Percentiles rank a stretch among this genome's conserved stretches.
These are phyloP conservation scores for Fusarium sp. DNA, from an alignment of 2,329 filamentous ascomycete genomes.

Conservation along the genomic window DNA sequence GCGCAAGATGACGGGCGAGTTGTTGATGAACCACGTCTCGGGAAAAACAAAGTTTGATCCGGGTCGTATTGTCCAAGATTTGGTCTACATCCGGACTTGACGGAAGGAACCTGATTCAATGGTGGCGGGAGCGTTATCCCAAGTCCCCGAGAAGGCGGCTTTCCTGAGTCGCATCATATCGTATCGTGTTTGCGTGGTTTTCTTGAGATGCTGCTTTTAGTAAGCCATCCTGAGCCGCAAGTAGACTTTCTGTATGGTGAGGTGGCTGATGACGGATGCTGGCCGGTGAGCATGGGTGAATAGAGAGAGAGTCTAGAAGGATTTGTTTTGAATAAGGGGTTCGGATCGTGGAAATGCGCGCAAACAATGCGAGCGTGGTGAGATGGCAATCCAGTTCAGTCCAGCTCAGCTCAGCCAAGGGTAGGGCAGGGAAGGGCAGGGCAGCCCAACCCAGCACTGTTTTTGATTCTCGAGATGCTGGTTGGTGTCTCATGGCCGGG, in stretches of 20 bases:
- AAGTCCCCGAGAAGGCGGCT: constrained; percentile 16
- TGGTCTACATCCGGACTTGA: background rate
- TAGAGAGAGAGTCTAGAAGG: constrained; percentile 18
- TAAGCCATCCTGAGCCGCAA: background rate
- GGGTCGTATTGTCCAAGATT: constrained; percentile 1
- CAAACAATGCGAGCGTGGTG: constrained; percentile 14
- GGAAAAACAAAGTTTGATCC: constrained; percentile 23
- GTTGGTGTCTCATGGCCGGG: background rate
- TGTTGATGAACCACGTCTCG: constrained; percentile 19
- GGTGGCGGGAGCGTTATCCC: constrained; percentile 25
- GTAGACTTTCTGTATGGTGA: constrained; percentile 10
- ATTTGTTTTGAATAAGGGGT: constrained; percentile 15
- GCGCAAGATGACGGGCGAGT: constrained; percentile 24
- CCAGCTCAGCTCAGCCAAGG: background rate
- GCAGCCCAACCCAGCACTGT: background rate
- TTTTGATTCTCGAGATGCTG: constrained; percentile 12
- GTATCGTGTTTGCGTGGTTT: constrained; percentile 23
- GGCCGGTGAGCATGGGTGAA: constrained; percentile 1
- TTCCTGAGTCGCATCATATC: constrained; percentile 4
- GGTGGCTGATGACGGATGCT: constrained; percentile 12
- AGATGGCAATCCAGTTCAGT: background rate
- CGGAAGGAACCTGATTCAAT: background rate
- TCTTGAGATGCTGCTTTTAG: background rate
- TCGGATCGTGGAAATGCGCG: constrained; percentile 9
- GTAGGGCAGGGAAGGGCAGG: background rate